These are phyloP conservation scores for Syncephalastrum racemosum DNA, from an alignment of 371 early-diverging fungal species.

Conservation along the genomic window DNA sequence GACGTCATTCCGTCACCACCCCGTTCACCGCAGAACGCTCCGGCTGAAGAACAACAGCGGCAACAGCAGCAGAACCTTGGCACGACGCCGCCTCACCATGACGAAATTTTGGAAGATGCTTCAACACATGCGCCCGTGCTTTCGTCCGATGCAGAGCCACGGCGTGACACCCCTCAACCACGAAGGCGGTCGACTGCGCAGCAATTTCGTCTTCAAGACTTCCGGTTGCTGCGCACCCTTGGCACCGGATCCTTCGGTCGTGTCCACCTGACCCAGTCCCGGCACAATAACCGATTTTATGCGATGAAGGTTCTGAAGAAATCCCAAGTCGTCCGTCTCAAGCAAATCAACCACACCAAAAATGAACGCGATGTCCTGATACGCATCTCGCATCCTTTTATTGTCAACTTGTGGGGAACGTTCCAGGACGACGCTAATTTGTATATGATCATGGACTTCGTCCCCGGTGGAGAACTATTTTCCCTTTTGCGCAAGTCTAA, in stretches of 20 bases:
- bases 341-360: constrained; percentile 92
- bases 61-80: no score
- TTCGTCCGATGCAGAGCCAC: constrained; percentile 30
- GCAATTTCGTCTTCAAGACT: constrained; percentile 63
- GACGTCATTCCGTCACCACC: no score
- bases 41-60: no score
- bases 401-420: constrained; percentile 86
- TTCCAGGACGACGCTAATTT: constrained; percentile 86
- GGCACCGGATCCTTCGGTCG: constrained; percentile 99
- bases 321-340: constrained; percentile 88
- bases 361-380: constrained; percentile 90
- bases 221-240: constrained; percentile 72
- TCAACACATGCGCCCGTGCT: constrained; percentile 42
- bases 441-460: constrained; percentile 93
- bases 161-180: constrained; percentile 10
- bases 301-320: constrained; percentile 94
- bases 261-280: constrained; percentile 85
- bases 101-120: no score
- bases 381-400: constrained; percentile 82
- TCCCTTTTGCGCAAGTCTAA: constrained; percentile 62
- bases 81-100: no score
- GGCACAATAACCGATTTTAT: constrained; percentile 82
- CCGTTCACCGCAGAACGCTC: no score
- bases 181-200: no score
- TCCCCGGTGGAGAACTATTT: constrained; percentile 94